These are phyloP conservation scores for Vinca major DNA, from an alignment of 305 asterid genomes.

Conservation along the genomic window DNA sequence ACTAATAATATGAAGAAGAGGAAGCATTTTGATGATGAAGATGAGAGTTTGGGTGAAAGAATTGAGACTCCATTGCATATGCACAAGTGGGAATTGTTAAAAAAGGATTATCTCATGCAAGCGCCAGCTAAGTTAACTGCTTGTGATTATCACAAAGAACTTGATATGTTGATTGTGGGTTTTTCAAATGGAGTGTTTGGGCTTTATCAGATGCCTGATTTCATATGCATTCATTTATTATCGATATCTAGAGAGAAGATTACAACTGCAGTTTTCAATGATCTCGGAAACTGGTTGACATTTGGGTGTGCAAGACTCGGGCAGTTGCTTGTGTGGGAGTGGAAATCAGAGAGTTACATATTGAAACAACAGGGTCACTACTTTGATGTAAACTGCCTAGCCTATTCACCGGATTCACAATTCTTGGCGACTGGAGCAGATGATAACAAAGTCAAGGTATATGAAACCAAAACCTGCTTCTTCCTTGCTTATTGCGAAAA, in stretches of 20 bases:
- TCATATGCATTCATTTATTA: conserved; percentile 71
- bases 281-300: conserved; percentile 85
- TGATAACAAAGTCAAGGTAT: conserved; percentile 93
- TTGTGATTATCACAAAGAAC: conserved; percentile 77
- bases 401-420: conserved; percentile 90
- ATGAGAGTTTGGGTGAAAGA: conserved; percentile 28
- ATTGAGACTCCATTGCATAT: conserved; percentile 37
- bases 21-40: conserved; percentile 41
- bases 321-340: conserved; percentile 98
- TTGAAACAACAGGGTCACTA: conserved; percentile 97
- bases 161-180: conserved; percentile 84
- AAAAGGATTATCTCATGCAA: conserved; percentile 78
- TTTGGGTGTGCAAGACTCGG: conserved; percentile 95
- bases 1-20: conserved; percentile 35
- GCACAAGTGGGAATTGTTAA: conserved; percentile 61
- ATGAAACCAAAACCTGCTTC: conserved; percentile 8
- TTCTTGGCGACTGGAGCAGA: conserved; percentile 96
- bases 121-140: conserved; percentile 65
- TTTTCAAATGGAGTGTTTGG: conserved; percentile 91
- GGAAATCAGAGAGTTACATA: conserved; percentile 94
- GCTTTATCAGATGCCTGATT: conserved; percentile 90
- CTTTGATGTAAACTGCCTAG: conserved; percentile 88
- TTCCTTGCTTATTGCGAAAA: neutral
- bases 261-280: conserved; percentile 74
- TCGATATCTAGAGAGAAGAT: conserved; percentile 85